Evolutionary conservation across 345 rosid species (phyloP), one percentile per base, ranked within the genome.

Genomic region (Hibiscus syriacus): DNA sequence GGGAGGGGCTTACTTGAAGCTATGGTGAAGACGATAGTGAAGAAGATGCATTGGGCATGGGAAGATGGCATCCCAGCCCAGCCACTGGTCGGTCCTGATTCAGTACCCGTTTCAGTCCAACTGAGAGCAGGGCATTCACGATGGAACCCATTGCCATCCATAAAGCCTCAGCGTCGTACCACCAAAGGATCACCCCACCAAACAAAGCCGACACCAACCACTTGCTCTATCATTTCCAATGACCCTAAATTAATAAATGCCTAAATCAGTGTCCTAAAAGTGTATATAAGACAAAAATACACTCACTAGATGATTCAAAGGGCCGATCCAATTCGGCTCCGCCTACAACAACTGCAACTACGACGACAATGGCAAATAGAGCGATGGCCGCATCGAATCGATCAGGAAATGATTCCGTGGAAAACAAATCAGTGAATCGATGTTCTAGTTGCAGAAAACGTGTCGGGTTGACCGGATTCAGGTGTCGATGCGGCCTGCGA

Each of bases 401-500:
- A 53, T 72, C 74, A 5, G 79, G 63, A 34, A 60, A 9, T 27
- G 83, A 73, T 2, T 69, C 67, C 0, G 68, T 62, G 79, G 83
- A 88, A 67, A 86, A 70, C 72, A 81, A 78, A 27, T 84, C 78
- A 74, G 90, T 93, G 46, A 93, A 90, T 23, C 84, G 99, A 29
- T 94, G 99, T 73, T 86, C 95, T 0, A 95, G 99, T 14, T 94
- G 99, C 70, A 67, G 81, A 69, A 81, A 86, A 67, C 87, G 81
- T 69, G 99, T 94, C 0, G 97, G 99, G 0, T 82, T 94, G 85
- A 94, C 97, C 79, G 98, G 98, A 6, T 93, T 93, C 73, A 76
- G 98, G 49, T 93, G 98, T 75, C 88, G 98, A 1, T 93, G 99
- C 55, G 99, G 97, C n/a, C n/a, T n/a, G n/a, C n/a, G n/a, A n/a